These are phyloP conservation scores for Hypomyces perniciosus DNA, from an alignment of 2,329 filamentous ascomycete species.

Conservation along the genomic window DNA sequence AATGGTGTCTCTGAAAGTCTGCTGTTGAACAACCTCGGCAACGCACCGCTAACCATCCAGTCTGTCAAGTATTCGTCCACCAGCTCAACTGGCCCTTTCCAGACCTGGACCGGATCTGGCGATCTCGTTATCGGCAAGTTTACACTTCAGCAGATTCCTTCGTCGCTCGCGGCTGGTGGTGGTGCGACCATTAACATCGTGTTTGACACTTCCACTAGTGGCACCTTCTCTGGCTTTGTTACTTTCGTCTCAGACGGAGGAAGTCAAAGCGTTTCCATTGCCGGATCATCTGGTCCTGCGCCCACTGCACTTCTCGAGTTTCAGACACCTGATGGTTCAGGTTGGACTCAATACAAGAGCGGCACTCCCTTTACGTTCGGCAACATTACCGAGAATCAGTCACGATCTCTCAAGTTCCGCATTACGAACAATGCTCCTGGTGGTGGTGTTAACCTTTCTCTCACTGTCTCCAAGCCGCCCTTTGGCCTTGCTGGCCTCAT, in stretches of 20 bases:
- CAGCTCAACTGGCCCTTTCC: conserved; percentile 40
- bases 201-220: conserved; percentile 41
- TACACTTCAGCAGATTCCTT: conserved; percentile 41
- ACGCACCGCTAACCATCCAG: conserved; percentile 37
- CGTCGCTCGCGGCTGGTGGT: conserved; percentile 34
- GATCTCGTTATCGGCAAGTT: conserved; percentile 41
- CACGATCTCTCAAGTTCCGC: conserved; percentile 42
- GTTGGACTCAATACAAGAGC: conserved; percentile 43
- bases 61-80: conserved; percentile 38
- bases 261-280: conserved; percentile 39
- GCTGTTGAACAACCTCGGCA: conserved; percentile 46
- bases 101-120: conserved; percentile 29
- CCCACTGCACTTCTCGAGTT: conserved; percentile 49
- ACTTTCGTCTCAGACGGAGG: conserved; percentile 44
- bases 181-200: conserved; percentile 36
- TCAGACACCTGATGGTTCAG: conserved; percentile 42
- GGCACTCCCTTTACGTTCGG: conserved; percentile 47
- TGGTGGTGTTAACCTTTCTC: conserved; percentile 41
- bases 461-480: conserved; percentile 57
- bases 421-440: conserved; percentile 45
- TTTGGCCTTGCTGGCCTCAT: conserved; percentile 51
- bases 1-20: conserved; percentile 37
- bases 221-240: conserved; percentile 45
- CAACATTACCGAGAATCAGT: conserved; percentile 47
- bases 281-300: conserved; percentile 43